phyloP scores from a whole-genome alignment of 2,329 filamentous ascomycete species.

The Emergomyces orientalis region DNA sequence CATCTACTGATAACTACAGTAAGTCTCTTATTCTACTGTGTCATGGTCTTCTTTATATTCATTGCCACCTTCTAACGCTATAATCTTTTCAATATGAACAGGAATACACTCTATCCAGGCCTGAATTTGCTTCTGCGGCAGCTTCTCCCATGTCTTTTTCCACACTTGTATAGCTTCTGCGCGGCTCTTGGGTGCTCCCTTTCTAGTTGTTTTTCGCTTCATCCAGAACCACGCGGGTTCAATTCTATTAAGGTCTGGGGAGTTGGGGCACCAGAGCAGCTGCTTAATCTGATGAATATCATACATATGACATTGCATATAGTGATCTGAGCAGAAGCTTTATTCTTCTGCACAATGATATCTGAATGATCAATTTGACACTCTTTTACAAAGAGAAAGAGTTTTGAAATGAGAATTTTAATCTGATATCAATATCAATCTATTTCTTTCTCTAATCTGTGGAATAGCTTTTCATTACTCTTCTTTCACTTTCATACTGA shows the following conservation, averaged over 20 bases:
- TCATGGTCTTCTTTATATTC: slow-evolving; percentile 5
- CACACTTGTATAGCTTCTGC: slow-evolving; percentile 8
- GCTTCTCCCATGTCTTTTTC: slow-evolving; percentile 10
- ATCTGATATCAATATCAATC: slow-evolving; percentile 19
- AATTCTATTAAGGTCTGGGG: no score
- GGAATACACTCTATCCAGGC: slow-evolving; percentile 16
- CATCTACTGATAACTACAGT: no score
- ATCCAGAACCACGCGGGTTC: slow-evolving; percentile 11
- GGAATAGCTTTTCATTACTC: slow-evolving; percentile 14
- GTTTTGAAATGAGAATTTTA: no score
- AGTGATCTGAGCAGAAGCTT: no score
- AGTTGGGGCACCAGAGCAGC: no score
- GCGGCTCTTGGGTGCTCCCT: slow-evolving; percentile 8
- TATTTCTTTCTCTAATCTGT: slow-evolving; percentile 15
- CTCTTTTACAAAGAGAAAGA: no score
- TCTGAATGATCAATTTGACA: no score
- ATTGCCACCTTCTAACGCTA: slow-evolving; percentile 2
- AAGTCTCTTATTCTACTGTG: no score
- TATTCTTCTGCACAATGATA: no score
- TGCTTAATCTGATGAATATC: no score
- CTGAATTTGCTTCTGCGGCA: slow-evolving; percentile 14
- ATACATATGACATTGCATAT: no score
- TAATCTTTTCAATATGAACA: slow-evolving; percentile 1
- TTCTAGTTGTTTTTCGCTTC: slow-evolving; percentile 12
- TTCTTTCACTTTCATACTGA: slow-evolving; percentile 14